phyloP scores from a whole-genome alignment of 2,329 filamentous ascomycete species.

The Rhinocladiella mackenziei region DNA sequence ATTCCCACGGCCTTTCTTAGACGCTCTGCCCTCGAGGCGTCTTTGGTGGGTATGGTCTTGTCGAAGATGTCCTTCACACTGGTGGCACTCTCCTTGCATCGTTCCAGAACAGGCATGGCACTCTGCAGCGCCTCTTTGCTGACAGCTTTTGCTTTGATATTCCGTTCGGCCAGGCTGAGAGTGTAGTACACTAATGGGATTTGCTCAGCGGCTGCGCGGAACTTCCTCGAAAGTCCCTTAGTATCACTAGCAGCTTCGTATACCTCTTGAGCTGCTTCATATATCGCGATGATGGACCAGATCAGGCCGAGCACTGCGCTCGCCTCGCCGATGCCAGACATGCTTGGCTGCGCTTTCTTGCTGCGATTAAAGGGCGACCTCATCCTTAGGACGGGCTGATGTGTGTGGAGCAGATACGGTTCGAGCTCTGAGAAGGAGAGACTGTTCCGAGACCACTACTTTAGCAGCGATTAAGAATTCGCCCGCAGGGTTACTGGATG shows the following conservation, averaged over 20 bases:
- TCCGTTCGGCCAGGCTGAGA: conserved; percentile 5
- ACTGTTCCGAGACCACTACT: no score
- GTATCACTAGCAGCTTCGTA: conserved; percentile 6
- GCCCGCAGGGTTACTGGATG: no score
- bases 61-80: conserved; percentile 14
- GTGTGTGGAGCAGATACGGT: no score
- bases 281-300: conserved; percentile 8
- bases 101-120: not conserved
- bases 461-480: no score
- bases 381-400: not conserved
- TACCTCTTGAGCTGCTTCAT: conserved; percentile 6
- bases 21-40: conserved; percentile 5
- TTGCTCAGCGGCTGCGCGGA: conserved; percentile 7
- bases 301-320: conserved; percentile 5
- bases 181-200: conserved; percentile 7
- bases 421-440: no score
- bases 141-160: conserved; percentile 3
- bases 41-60: conserved; percentile 6
- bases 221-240: conserved; percentile 6
- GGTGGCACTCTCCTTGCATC: conserved; percentile 11
- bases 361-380: not conserved
- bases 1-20: conserved; percentile 6
- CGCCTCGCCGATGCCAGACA: conserved; percentile 1
- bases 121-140: not conserved
- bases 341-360: not conserved